Evolutionary conservation across 352 stramenopile genomes (phyloP).

Genomic region (Halophytophthora batemanensis): DNA sequence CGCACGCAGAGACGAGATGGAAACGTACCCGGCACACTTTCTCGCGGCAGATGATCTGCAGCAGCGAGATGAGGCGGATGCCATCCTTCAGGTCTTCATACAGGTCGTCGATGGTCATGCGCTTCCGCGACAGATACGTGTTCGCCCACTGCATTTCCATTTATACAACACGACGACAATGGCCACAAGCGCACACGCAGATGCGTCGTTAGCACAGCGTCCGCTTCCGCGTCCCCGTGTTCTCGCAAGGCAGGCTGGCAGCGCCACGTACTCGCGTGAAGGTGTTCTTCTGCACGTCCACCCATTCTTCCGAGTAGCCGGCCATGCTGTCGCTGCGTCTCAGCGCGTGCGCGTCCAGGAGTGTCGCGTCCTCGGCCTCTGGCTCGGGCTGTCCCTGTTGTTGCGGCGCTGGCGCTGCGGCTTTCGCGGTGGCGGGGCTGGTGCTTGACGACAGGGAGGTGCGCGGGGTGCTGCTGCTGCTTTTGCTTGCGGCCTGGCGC

Average conservation of each 20-base stretch:
- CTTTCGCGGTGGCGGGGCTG: no score
- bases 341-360: conserved; percentile 2
- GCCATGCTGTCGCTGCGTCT: conserved; percentile 37
- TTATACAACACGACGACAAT: no score
- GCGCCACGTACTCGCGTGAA: conserved; percentile 76
- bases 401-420: conserved; percentile 7
- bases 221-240: neutral
- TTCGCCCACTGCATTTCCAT: conserved; percentile 74
- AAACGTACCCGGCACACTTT: conserved; percentile 78
- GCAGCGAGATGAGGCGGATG: conserved; percentile 81
- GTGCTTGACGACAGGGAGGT: no score
- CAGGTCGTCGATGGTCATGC: conserved; percentile 88
- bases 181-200: conserved; percentile 1
- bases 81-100: conserved; percentile 88
- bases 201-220: conserved; percentile 9
- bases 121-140: conserved; percentile 86
- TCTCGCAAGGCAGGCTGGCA: neutral
- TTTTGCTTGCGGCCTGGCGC: conserved; percentile 23
- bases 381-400: conserved; percentile 15
- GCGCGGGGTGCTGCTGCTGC: conserved; percentile 8
- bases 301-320: conserved; percentile 79
- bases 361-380: conserved; percentile 14
- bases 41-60: conserved; percentile 88
- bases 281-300: conserved; percentile 90
- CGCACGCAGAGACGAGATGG: no score